Evolutionary conservation across 2,329 filamentous ascomycete genomes (phyloP).

Genomic region (Diaporthe citriasiana): DNA sequence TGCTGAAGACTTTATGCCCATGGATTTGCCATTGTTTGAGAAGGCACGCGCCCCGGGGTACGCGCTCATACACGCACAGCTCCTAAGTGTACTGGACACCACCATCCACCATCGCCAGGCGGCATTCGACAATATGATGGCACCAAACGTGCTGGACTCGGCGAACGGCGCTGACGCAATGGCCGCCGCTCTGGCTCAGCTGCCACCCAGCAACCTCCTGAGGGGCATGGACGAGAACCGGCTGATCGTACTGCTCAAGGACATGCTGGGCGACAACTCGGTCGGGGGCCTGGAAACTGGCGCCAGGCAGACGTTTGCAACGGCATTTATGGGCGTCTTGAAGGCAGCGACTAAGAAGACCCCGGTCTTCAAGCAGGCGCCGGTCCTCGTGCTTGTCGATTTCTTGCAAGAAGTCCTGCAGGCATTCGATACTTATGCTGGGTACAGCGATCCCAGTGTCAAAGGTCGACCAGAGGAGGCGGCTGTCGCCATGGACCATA

Average conservation of each 20-base stretch:
- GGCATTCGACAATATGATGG: conserved; percentile 60
- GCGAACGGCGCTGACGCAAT: conserved; percentile 74
- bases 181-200: conserved; percentile 72
- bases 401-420: conserved; percentile 86
- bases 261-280: conserved; percentile 74
- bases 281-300: conserved; percentile 52
- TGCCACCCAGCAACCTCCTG: conserved; percentile 75
- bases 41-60: conserved; percentile 81
- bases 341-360: conserved; percentile 82
- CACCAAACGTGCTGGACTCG: conserved; percentile 60
- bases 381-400: conserved; percentile 92
- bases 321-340: conserved; percentile 80
- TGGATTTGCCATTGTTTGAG: conserved; percentile 64
- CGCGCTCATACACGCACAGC: conserved; percentile 84
- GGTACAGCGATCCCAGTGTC: conserved; percentile 47
- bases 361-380: conserved; percentile 84
- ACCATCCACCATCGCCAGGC: conserved; percentile 87
- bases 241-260: conserved; percentile 83
- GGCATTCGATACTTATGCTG: conserved; percentile 67
- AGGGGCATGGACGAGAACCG: conserved; percentile 91
- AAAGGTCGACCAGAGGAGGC: conserved; percentile 18
- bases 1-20: conserved; percentile 78
- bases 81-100: conserved; percentile 83
- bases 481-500: conserved; percentile 55
- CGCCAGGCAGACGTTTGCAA: conserved; percentile 79